Conservation (phyloP, 2,329 filamentous ascomycete genomes). For the Celoporthe dispersa region DNA sequence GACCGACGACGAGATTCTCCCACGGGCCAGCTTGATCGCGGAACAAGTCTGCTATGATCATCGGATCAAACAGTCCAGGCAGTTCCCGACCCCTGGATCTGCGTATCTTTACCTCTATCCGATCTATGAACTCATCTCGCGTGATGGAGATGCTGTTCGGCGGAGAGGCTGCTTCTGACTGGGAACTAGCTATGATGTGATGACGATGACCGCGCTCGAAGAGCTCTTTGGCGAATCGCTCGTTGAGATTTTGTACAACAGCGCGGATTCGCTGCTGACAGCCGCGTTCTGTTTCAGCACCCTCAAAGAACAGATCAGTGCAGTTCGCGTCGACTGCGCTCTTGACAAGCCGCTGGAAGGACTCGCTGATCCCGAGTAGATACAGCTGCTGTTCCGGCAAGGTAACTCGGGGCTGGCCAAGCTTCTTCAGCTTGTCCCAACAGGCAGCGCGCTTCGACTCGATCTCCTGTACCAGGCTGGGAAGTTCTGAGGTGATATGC, state of each 20-base stretch:
- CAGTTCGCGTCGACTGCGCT: conserved; percentile 38
- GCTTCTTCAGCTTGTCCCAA: conserved; percentile 23
- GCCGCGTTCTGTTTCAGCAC: conserved; percentile 8
- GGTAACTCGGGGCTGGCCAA: conserved; percentile 28
- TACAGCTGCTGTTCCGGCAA: conserved; percentile 38
- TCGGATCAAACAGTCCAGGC: conserved; percentile 16
- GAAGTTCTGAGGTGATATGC: conserved; percentile 35
- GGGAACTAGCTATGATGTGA: neutral
- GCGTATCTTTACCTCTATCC: conserved; percentile 12
- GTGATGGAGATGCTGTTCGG: neutral
- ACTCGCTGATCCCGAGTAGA: conserved; percentile 36
- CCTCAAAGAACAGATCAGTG: conserved; percentile 32
- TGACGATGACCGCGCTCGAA: conserved; percentile 7
- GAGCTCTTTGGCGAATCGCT: conserved; percentile 8
- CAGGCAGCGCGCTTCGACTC: conserved; percentile 26
- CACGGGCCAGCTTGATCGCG: conserved; percentile 23
- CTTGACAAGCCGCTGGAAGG: conserved; percentile 34
- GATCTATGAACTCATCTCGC: conserved; percentile 11
- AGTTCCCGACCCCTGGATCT: conserved; percentile 24
- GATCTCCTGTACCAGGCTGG: conserved; percentile 33
- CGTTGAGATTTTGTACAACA: conserved; percentile 22
- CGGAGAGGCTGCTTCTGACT: neutral
- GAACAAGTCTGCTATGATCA: conserved; percentile 21
- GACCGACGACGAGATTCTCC: neutral
- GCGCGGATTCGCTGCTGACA: conserved; percentile 22